Conservation (phyloP, 768 basidiomycete genomes). For the Boletus vermiculosoides region DNA sequence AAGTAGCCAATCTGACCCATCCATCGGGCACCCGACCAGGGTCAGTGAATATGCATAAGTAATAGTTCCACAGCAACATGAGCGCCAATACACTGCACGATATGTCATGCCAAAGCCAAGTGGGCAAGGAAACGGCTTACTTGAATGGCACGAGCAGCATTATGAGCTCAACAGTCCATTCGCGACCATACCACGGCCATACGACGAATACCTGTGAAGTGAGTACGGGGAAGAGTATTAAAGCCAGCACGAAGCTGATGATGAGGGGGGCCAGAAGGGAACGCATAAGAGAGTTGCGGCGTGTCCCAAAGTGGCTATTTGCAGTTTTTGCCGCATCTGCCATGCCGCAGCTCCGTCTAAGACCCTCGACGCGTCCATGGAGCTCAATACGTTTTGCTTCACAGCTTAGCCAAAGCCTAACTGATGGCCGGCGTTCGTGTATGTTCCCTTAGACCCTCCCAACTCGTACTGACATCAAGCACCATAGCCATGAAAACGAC, state of each 20-base stretch:
- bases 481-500: constrained; percentile 2
- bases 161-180: constrained; percentile 70
- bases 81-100: constrained; percentile 62
- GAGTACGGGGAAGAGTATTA: constrained; percentile 87
- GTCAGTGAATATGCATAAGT: constrained; percentile 74
- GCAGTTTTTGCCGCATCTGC: neutral
- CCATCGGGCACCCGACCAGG: constrained; percentile 77
- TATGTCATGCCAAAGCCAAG: constrained; percentile 10
- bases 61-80: constrained; percentile 87
- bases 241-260: constrained; percentile 64
- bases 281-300: constrained; percentile 35
- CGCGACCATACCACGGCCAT: constrained; percentile 89
- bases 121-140: constrained; percentile 43
- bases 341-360: constrained; percentile 20
- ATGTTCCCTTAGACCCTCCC: neutral
- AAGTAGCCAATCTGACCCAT: constrained; percentile 56
- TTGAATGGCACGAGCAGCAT: constrained; percentile 87
- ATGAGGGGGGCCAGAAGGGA: constrained; percentile 57
- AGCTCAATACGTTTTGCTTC: constrained; percentile 11
- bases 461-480: constrained; percentile 2
- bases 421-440: neutral
- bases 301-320: constrained; percentile 5
- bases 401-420: neutral
- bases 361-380: constrained; percentile 3
- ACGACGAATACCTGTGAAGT: constrained; percentile 88